Base-by-base conservation (phyloP, 2,329 filamentous ascomycete genomes). In the Emmonsia crescens region DNA sequence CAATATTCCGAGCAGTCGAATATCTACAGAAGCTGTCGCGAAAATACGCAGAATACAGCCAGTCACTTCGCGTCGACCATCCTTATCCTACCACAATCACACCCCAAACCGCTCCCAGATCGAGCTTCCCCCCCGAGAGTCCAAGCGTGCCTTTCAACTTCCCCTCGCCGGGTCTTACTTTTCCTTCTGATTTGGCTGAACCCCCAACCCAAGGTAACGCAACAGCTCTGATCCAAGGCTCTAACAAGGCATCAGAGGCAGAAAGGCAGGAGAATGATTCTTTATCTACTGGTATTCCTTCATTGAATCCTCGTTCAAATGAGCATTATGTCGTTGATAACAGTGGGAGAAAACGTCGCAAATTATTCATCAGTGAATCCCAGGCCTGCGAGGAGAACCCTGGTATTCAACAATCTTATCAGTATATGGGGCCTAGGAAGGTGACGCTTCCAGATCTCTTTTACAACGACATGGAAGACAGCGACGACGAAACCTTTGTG, bases 1-100 rank as follows among this genome's bases (percentile, higher is more conserved):
- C 80, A 1, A 72, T 94, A 1, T 75, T 79, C 16, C 76, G 80
- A 63, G 84, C 83, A 10, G 83, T 92, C 61, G 67, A 77, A 2
- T 75, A 79, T 38, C 78, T 92, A 5, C 82, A 80, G 48, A 68
- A 69, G 36, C 74, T 69, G 54, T 89, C 86, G 59, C 66, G 65
- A 1, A 76, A 75, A 42, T 88, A 84, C 64, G 74, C 74, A 56
- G 62, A 67, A 3, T 57, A 63, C 57, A 55, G 10, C 42, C 63
- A 12, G 59, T 57, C 19, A 31, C 51, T 6, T 56, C 46, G 2
- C 3, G 36, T 21, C 42, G 49, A 40, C 24, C 48, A 48, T 56
- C 29, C 21, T 60, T 46, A 21, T 65, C 33, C 33, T 40, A 21
- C 33, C 19, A 3, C 63, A 40, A 57, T 62, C 36, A 57, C 16